A percentile compares a stretch with the other conserved stretches of the same genome.
These are phyloP conservation scores for Saraca asoca DNA, from an alignment of 331 rosid genomes.

Conservation along the genomic window DNA sequence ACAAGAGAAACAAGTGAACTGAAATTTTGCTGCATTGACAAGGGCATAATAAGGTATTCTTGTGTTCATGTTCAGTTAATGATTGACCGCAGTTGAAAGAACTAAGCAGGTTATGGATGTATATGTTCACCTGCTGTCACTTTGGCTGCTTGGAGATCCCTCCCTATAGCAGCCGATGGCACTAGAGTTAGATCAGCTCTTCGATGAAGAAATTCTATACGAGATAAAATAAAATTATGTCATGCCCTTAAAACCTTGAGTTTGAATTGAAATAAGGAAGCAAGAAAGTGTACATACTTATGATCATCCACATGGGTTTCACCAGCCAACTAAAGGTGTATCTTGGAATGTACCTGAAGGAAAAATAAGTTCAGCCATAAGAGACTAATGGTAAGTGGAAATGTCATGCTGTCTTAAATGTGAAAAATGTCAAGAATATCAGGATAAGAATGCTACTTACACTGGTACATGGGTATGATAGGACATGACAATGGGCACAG, in stretches of 20 bases:
- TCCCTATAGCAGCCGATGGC: conserved; percentile 89
- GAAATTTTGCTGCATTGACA: conserved; percentile 3
- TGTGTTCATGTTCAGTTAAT: background rate
- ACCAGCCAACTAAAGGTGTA: conserved; percentile 99
- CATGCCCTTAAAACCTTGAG: conserved; percentile 17
- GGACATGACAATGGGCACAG: conserved; percentile 95
- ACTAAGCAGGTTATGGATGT: conserved; percentile 4
- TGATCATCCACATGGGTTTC: conserved; percentile 93
- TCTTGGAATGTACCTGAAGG: conserved; percentile 88
- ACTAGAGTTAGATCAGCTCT: conserved; percentile 96
- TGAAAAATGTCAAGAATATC: conserved; percentile 9
- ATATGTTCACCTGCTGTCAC: conserved; percentile 79
- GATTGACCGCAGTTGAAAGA: conserved; percentile 2
- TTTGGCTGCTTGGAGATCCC: conserved; percentile 72
- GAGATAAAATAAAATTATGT: conserved; percentile 33
- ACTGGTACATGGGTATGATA: conserved; percentile 98
- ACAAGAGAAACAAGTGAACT: conserved; percentile 30
- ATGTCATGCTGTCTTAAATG: background rate
- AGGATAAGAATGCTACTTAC: conserved; percentile 52
- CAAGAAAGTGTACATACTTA: conserved; percentile 62
- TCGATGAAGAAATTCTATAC: conserved; percentile 83
- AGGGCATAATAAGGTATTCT: background rate
- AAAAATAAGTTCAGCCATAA: conserved; percentile 32
- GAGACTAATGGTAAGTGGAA: conserved; percentile 27
- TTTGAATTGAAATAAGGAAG: conserved; percentile 2